phyloP scores from a whole-genome alignment of 345 rosid genomes.

The Pistacia vera region DNA sequence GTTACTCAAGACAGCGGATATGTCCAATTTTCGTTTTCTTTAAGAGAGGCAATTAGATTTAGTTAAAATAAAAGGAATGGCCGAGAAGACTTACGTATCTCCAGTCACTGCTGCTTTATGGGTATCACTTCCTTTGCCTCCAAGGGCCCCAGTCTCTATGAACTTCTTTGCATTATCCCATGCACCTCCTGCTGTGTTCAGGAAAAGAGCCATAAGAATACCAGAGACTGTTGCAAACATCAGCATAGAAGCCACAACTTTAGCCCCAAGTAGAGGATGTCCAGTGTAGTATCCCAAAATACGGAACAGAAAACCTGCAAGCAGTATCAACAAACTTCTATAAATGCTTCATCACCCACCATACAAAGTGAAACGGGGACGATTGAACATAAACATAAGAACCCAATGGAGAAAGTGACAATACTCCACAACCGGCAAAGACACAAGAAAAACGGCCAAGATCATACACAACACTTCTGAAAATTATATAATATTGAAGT shows the following conservation, averaged over 20 bases:
- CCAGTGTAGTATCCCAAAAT: slow-evolving; percentile 88
- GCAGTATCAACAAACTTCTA: slow-evolving; percentile 8
- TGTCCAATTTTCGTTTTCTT: too few species aligned
- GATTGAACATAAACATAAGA: not conserved
- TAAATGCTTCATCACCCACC: not conserved
- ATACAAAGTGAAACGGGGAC: not conserved
- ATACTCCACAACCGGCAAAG: not conserved
- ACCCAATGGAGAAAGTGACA: not conserved
- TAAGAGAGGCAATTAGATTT: not conserved
- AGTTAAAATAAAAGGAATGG: not conserved
- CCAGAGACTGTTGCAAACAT: slow-evolving; percentile 99
- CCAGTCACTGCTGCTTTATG: slow-evolving; percentile 99
- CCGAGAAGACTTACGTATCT: slow-evolving; percentile 74
- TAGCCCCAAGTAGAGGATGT: slow-evolving; percentile 92
- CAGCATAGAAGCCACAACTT: slow-evolving; percentile 90
- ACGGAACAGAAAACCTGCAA: slow-evolving; percentile 79
- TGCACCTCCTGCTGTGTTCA: slow-evolving; percentile 98
- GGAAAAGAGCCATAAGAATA: slow-evolving; percentile 98
- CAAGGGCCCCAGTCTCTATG: slow-evolving; percentile 96
- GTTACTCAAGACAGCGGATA: too few species aligned
- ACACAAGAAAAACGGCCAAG: not conserved
- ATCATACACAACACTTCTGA: not conserved
- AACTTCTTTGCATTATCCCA: slow-evolving; percentile 99
- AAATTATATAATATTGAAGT: not conserved
- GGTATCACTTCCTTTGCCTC: slow-evolving; percentile 96